Conservation (phyloP, 306 rosid genomes). For the Hippophae tibetana region DNA sequence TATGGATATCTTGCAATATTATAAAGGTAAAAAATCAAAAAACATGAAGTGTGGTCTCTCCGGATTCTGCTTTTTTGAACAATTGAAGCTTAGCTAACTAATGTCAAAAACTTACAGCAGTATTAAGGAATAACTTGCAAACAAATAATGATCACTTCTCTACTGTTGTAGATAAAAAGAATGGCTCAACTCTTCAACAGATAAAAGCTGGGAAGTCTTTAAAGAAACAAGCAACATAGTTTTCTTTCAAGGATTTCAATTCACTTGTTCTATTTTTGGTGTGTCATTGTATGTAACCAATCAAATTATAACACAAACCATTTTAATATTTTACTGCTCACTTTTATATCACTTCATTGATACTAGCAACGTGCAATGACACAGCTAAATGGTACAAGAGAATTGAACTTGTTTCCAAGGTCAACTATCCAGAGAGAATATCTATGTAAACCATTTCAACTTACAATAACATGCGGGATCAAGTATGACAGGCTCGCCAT, state of each 20-base stretch:
- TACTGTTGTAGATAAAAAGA: neutral
- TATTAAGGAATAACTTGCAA: neutral
- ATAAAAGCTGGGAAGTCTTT: too few relatives aligned
- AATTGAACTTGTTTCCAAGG: neutral
- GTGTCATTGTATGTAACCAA: too few relatives aligned
- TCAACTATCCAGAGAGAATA: neutral
- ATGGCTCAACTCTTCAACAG: neutral
- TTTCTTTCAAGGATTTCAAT: too few relatives aligned
- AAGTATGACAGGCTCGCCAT: constrained; percentile 83
- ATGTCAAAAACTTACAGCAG: neutral
- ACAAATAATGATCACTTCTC: neutral
- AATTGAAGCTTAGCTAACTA: neutral
- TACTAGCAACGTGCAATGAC: too few relatives aligned
- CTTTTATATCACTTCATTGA: too few relatives aligned
- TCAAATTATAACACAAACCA: too few relatives aligned
- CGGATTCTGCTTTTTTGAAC: too few relatives aligned
- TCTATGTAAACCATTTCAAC: constrained; percentile 24
- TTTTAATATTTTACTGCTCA: too few relatives aligned
- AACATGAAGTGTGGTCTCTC: neutral
- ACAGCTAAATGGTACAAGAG: too few relatives aligned
- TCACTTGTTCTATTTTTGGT: too few relatives aligned
- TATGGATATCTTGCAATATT: neutral
- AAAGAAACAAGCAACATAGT: too few relatives aligned
- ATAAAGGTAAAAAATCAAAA: neutral
- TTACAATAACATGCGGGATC: constrained; percentile 97